These are phyloP conservation scores for Hemileccinum impolitum DNA, from an alignment of 768 basidiomycete genomes.

Conservation along the genomic window DNA sequence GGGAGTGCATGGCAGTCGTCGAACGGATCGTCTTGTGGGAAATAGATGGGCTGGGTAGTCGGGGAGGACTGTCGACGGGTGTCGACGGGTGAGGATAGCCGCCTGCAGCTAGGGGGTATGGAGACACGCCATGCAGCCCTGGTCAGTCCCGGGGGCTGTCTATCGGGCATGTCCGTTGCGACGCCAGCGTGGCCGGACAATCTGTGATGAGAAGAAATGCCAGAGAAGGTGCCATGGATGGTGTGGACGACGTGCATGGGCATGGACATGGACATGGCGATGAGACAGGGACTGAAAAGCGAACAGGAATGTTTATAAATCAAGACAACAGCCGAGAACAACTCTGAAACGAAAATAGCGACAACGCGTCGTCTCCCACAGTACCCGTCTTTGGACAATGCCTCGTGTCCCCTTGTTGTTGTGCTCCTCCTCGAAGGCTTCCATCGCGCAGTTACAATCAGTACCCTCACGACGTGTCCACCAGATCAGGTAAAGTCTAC, in stretches of 20 bases:
- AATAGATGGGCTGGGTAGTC: conserved; percentile 15
- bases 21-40: conserved; percentile 27
- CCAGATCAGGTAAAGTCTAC: neutral
- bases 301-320: conserved; percentile 19
- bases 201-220: conserved; percentile 24
- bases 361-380: conserved; percentile 13
- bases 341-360: conserved; percentile 8
- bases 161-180: conserved; percentile 20
- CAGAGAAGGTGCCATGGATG: conserved; percentile 32
- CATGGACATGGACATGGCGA: conserved; percentile 29
- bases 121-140: conserved; percentile 27
- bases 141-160: conserved; percentile 19
- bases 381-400: neutral
- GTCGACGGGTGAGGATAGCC: conserved; percentile 18
- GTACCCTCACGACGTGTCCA: conserved; percentile 5
- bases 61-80: too few relatives aligned
- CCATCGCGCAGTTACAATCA: conserved; percentile 20
- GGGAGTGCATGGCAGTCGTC: conserved; percentile 22
- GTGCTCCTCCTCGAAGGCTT: neutral
- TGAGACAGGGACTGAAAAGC: conserved; percentile 7
- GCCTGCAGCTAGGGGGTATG: conserved; percentile 27
- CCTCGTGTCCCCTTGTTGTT: conserved; percentile 14
- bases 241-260: conserved; percentile 29
- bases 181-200: conserved; percentile 25
- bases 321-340: conserved; percentile 13